A percentile compares a stretch with the other conserved stretches of the same genome.
phyloP scores from a whole-genome alignment of 345 rosid genomes.

The Orychophragmus violaceus region DNA sequence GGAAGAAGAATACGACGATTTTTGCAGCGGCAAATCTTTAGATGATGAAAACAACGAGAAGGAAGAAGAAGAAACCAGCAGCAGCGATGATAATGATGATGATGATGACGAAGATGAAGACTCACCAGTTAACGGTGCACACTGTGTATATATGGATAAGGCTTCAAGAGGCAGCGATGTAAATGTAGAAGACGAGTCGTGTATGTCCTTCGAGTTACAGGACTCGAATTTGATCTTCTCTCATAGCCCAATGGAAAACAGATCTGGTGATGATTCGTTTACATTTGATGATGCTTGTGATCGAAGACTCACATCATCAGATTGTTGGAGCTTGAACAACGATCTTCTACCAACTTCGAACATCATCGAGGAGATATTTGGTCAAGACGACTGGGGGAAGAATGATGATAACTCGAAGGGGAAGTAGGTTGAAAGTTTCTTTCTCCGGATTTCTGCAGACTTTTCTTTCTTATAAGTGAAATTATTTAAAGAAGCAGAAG shows the following conservation, averaged over 20 bases:
- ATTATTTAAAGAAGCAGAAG: neutral
- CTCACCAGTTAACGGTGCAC: neutral
- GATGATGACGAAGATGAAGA: neutral
- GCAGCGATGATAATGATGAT: slow-evolving; percentile 20
- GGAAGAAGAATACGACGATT: slow-evolving; percentile 33
- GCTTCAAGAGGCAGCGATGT: slow-evolving; percentile 18
- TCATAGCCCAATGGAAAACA: neutral
- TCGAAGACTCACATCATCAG: slow-evolving; percentile 32
- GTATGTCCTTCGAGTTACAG: slow-evolving; percentile 52
- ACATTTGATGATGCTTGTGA: slow-evolving; percentile 31
- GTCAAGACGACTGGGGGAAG: slow-evolving; percentile 17
- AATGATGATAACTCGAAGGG: slow-evolving; percentile 5
- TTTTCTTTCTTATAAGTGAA: neutral
- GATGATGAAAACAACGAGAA: slow-evolving; percentile 37
- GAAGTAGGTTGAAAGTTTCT: slow-evolving; percentile 9
- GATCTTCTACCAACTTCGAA: slow-evolving; percentile 60
- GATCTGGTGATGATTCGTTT: slow-evolving; percentile 32
- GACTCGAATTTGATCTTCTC: slow-evolving; percentile 28
- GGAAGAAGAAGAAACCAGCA: slow-evolving; percentile 19
- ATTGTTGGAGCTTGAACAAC: slow-evolving; percentile 32
- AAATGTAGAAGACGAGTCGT: slow-evolving; percentile 37
- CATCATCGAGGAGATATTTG: slow-evolving; percentile 70
- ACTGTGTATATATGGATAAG: slow-evolving; percentile 15
- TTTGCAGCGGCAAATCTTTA: slow-evolving; percentile 16
- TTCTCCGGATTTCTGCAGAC: neutral